phyloP scores from a whole-genome alignment of 139 green algal genomes.

The Dunaliella primolecta region DNA sequence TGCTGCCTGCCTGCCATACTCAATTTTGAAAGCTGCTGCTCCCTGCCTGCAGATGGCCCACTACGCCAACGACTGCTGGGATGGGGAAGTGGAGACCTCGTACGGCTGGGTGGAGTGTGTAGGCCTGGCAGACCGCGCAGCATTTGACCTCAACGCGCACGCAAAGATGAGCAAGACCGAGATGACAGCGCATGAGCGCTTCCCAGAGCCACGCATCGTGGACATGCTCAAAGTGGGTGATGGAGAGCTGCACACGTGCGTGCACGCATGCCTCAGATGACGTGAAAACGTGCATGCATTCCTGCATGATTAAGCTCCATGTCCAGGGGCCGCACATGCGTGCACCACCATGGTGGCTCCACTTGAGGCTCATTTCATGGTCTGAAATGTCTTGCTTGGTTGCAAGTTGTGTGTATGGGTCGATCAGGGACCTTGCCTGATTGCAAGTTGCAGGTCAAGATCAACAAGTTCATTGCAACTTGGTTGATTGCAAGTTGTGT shows the following conservation, averaged over 20 bases:
- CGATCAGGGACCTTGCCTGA: too few relatives aligned
- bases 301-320: too few relatives aligned
- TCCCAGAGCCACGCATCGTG: constrained; percentile 70
- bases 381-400: too few relatives aligned
- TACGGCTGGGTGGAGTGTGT: constrained; percentile 99
- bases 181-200: constrained; percentile 82
- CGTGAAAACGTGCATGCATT: too few relatives aligned
- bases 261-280: too few relatives aligned
- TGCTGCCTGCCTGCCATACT: too few relatives aligned
- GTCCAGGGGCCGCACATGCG: too few relatives aligned
- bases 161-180: constrained; percentile 70
- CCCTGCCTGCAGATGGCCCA: constrained; percentile 59
- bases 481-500: background rate
- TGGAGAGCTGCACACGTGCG: background rate
- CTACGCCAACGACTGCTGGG: constrained; percentile 86
- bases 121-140: constrained; percentile 91
- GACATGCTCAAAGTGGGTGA: constrained; percentile 48
- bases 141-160: constrained; percentile 89
- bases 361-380: too few relatives aligned
- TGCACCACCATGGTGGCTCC: too few relatives aligned
- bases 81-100: constrained; percentile 89
- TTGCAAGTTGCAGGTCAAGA: constrained; percentile 53
- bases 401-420: background rate
- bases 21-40: too few relatives aligned
- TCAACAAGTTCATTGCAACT: too few relatives aligned